These are phyloP conservation scores for Trypanosoma scelopori DNA, from an alignment of 208 protist genomes.

Conservation along the genomic window DNA sequence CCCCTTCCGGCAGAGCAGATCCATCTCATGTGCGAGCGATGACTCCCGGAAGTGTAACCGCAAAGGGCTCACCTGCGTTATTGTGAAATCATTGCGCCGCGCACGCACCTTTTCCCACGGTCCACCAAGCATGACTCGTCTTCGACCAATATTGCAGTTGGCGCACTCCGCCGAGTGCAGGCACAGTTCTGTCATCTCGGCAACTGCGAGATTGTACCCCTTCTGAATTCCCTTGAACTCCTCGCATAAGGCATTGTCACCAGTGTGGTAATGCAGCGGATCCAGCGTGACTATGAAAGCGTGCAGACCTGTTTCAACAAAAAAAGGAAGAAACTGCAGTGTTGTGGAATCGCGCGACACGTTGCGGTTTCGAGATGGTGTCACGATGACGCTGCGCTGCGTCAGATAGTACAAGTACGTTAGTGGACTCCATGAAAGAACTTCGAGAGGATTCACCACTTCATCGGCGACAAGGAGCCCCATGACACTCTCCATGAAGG, in stretches of 20 bases:
- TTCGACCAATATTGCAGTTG: slow-evolving; percentile 24
- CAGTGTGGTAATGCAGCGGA: slow-evolving; percentile 89
- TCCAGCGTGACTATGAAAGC: slow-evolving; percentile 96
- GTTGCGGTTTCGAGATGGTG: slow-evolving; percentile 96
- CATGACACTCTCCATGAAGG: slow-evolving; percentile 84
- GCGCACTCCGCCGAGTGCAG: slow-evolving; percentile 35
- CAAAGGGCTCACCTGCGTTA: slow-evolving; percentile 69
- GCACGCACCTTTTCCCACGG: slow-evolving; percentile 57
- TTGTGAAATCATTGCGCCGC: slow-evolving; percentile 47
- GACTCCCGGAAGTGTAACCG: slow-evolving; percentile 62
- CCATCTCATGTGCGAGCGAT: slow-evolving; percentile 63
- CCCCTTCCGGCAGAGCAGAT: slow-evolving; percentile 49
- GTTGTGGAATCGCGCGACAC: slow-evolving; percentile 66
- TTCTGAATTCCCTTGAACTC: slow-evolving; percentile 58
- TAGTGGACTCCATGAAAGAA: slow-evolving; percentile 90
- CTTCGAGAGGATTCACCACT: slow-evolving; percentile 95
- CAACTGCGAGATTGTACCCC: slow-evolving; percentile 39
- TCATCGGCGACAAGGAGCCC: slow-evolving; percentile 92
- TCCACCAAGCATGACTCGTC: slow-evolving; percentile 37
- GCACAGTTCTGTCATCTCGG: slow-evolving; percentile 75
- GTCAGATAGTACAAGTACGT: slow-evolving; percentile 98
- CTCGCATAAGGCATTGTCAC: slow-evolving; percentile 59
- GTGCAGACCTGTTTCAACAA: slow-evolving; percentile 93
- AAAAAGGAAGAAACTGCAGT: slow-evolving; percentile 81
- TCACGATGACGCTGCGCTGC: slow-evolving; percentile 96